A percentile compares a stretch with the other conserved stretches of the same genome.
These are phyloP conservation scores for Pontederia paniculata DNA, from an alignment of 176 grass and related monocot genomes.

Conservation along the genomic window DNA sequence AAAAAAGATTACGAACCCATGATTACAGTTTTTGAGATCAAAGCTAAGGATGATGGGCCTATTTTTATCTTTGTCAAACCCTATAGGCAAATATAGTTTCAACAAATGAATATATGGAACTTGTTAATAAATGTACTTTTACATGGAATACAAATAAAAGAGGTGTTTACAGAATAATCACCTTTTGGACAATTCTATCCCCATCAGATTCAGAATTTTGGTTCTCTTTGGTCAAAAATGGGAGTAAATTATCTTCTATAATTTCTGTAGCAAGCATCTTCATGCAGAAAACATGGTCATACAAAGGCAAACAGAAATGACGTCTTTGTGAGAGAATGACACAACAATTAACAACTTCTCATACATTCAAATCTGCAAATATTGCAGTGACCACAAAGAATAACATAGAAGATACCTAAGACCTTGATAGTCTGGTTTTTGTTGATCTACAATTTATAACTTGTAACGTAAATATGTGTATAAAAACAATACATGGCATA, in stretches of 20 bases:
- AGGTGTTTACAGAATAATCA: constrained; percentile 10
- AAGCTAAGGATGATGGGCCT: constrained; percentile 55
- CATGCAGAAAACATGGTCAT: background rate
- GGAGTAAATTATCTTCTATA: constrained; percentile 76
- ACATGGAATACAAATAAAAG: background rate
- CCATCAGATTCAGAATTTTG: constrained; percentile 47
- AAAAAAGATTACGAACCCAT: constrained; percentile 38
- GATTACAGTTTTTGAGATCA: constrained; percentile 72
- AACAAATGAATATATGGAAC: constrained; percentile 12
- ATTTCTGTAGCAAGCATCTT: constrained; percentile 98
- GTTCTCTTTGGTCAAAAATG: constrained; percentile 54
- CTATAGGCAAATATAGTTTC: constrained; percentile 28
- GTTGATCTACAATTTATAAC: background rate
- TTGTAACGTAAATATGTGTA: background rate
- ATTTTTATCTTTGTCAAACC: constrained; percentile 72
- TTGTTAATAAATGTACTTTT: background rate
- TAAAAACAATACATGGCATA: background rate
- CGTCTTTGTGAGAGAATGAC: background rate
- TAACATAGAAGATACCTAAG: no score
- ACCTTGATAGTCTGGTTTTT: no score
- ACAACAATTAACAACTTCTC: background rate
- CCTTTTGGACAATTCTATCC: constrained; percentile 49
- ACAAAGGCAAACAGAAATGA: constrained; percentile 8
- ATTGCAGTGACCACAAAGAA: no score
- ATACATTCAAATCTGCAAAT: background rate